A percentile compares a stretch with the other conserved stretches of the same genome.
phyloP scores from a whole-genome alignment of 108 stramenopile species.

The Cyclotella baltica region DNA sequence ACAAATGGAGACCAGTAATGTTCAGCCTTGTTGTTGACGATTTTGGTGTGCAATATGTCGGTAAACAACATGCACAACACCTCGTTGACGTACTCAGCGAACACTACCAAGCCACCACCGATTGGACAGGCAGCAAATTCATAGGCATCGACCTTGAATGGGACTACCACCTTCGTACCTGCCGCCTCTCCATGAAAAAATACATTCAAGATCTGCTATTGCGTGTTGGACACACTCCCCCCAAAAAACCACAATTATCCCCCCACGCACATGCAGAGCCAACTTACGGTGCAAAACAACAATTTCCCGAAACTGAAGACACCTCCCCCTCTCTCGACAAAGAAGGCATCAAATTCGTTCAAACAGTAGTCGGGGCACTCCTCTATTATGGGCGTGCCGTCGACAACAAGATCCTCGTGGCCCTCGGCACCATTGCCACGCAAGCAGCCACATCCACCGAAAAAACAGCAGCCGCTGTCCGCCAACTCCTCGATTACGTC shows the following conservation, averaged over 20 bases:
- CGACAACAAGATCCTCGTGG: too few relatives aligned
- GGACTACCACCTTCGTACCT: constrained; percentile 11
- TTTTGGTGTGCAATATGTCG: constrained; percentile 11
- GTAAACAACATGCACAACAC: not conserved
- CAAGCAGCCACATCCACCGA: too few relatives aligned
- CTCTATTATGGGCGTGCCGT: constrained; percentile 1
- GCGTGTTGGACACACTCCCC: not conserved
- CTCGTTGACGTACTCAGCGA: not conserved
- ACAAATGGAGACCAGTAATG: constrained; percentile 8
- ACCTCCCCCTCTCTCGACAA: too few relatives aligned
- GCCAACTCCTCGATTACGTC: too few relatives aligned
- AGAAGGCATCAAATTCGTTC: too few relatives aligned
- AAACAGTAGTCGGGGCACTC: too few relatives aligned
- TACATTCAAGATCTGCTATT: too few relatives aligned
- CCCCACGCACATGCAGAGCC: too few relatives aligned
- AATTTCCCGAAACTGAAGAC: not conserved
- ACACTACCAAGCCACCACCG: constrained; percentile 10
- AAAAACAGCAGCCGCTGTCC: too few relatives aligned
- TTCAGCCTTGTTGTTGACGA: constrained; percentile 35
- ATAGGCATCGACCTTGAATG: constrained; percentile 5
- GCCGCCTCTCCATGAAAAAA: not conserved
- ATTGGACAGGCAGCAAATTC: constrained; percentile 7
- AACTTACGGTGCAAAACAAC: too few relatives aligned
- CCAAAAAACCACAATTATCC: not conserved
- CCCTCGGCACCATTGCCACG: too few relatives aligned